These are phyloP conservation scores for Pinus tabuliformis DNA, from an alignment of 75 land plant species.

Conservation along the genomic window DNA sequence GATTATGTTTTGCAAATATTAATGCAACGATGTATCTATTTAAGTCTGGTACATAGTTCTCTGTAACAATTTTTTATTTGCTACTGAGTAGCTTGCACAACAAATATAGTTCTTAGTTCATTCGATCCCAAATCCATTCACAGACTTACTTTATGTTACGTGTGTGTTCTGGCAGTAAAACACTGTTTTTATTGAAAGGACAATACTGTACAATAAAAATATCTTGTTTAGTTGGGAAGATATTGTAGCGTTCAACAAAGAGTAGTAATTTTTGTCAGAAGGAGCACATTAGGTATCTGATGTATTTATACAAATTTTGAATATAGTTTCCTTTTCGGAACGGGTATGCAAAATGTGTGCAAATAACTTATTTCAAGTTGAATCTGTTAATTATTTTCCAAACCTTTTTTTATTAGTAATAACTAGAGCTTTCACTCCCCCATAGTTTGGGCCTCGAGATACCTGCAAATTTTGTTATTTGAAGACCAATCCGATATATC, in stretches of 20 bases:
- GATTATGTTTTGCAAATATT: background rate
- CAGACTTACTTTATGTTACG: background rate
- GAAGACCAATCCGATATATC: background rate
- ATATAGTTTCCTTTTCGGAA: background rate
- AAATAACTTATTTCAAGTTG: background rate
- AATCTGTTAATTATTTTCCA: background rate
- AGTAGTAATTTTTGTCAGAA: background rate
- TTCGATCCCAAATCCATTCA: background rate
- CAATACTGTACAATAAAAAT: background rate
- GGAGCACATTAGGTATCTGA: background rate
- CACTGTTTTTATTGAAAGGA: background rate
- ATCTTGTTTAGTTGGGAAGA: background rate
- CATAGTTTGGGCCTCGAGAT: background rate
- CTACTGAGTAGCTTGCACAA: background rate
- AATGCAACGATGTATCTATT: background rate
- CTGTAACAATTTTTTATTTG: background rate
- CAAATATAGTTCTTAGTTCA: background rate
- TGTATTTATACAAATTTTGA: background rate
- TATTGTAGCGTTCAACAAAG: background rate
- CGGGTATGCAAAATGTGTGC: background rate
- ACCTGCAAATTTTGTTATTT: background rate
- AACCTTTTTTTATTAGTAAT: background rate
- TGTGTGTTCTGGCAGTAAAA: background rate
- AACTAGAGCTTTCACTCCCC: background rate
- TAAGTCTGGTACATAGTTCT: background rate